A percentile compares a stretch with the other conserved stretches of the same genome.
These are phyloP conservation scores for Cruciata laevipes DNA, from an alignment of 257 asterid species.

Conservation along the genomic window DNA sequence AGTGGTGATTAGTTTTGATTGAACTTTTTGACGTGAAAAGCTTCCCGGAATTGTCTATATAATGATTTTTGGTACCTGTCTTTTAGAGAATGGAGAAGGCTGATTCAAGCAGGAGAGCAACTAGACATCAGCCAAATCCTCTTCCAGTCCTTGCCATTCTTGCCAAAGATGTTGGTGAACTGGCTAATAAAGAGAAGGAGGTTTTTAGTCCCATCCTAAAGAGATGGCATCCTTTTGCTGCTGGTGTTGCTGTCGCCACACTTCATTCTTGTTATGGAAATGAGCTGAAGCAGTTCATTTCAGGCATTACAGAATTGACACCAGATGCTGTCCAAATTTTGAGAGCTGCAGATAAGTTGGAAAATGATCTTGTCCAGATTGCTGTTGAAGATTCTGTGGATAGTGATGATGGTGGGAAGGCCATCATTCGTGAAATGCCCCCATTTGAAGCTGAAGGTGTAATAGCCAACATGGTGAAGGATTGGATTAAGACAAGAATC, in stretches of 20 bases:
- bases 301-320: constrained; percentile 81
- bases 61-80: constrained; percentile 10
- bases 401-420: constrained; percentile 99
- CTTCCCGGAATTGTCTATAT: background rate
- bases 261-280: constrained; percentile 87
- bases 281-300: constrained; percentile 86
- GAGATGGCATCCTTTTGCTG: constrained; percentile 96
- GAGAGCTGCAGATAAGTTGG: constrained; percentile 95
- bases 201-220: constrained; percentile 82
- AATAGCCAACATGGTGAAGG: constrained; percentile 76
- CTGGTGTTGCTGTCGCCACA: constrained; percentile 98
- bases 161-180: constrained; percentile 92
- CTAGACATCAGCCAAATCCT: constrained; percentile 78
- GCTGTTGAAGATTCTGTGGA: constrained; percentile 99
- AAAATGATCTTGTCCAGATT: constrained; percentile 84
- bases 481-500: constrained; percentile 83
- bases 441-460: constrained; percentile 96
- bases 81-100: constrained; percentile 91
- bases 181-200: constrained; percentile 69
- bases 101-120: constrained; percentile 91
- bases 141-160: constrained; percentile 90
- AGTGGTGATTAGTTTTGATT: background rate
- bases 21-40: background rate
- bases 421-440: constrained; percentile 97
- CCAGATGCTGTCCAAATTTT: constrained; percentile 92